Base-by-base conservation (phyloP, 2,329 filamentous ascomycete species). In the Fusarium secorum region DNA sequence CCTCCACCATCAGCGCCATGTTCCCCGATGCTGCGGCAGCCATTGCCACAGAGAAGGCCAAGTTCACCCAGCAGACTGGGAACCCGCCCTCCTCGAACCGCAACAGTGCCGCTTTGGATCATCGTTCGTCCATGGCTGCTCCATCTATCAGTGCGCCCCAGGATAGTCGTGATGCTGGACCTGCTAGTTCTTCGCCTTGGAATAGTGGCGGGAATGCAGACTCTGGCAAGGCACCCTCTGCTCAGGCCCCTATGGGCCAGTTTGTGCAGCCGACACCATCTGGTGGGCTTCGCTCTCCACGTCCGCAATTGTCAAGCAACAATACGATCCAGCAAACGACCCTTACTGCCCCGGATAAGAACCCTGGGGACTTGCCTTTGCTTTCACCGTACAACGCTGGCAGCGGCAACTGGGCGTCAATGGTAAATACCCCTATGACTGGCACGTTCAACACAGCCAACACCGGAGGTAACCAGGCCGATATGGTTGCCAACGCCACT, bases 401-500 rank as follows among this genome's bases (percentile, higher is more conserved):
- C 56, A 94, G 94, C 79, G 94, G 93, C 61, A 98, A 96, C 85
- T 99, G 96, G 96, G 96, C 96, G 28, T 98, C 96, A 13, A 97
- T 98, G 93, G 91, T 97, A 71, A 98, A 97, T 83, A 99, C 96
- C 4, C 96, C 96, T 4, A 97, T 98, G 92, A 93, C 95, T 9
- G 85, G 93, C 42, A 95, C 91, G 73, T 99, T 98, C 81, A 91
- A 87, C 70, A 82, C 85, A 20, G 75, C 72, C 58, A 80, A 87
- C 72, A 82, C 82, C 41, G 83, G 84, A 42, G 85, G 85, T 49
- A 90, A 88, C 60, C 95, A 98, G 80, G 95, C 94, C 20, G 96
- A 99, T 78, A 98, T 98, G 95, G 92, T 99, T 63, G 96, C 96
- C 64, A 99, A 98, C 79, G 96, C 96, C 30, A 98, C 96, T 20